These are phyloP conservation scores for Lippia alba DNA, from an alignment of 305 asterid species.

Conservation along the genomic window DNA sequence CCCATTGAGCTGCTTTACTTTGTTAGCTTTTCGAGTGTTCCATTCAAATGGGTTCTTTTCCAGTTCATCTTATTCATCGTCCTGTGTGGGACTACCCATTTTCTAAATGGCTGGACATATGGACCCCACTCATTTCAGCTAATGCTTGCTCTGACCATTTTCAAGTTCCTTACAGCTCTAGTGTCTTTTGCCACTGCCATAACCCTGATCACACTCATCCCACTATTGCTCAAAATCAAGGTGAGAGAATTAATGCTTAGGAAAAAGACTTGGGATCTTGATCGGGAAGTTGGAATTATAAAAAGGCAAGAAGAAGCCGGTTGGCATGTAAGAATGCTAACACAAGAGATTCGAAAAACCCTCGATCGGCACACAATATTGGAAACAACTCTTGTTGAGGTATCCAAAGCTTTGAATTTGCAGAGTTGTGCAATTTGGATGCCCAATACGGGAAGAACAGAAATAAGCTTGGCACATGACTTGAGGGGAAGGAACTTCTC, in stretches of 20 bases:
- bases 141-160: conserved; percentile 86
- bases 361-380: conserved; percentile 90
- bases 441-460: conserved; percentile 75
- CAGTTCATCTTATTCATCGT: conserved; percentile 90
- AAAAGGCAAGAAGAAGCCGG: conserved; percentile 86
- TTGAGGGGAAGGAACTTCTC: conserved; percentile 57
- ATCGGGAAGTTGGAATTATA: conserved; percentile 79
- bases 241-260: conserved; percentile 82
- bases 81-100: conserved; percentile 96
- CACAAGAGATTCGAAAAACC: conserved; percentile 92
- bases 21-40: conserved; percentile 84
- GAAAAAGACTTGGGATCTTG: conserved; percentile 95
- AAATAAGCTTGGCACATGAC: conserved; percentile 82
- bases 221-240: conserved; percentile 80
- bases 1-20: conserved; percentile 94
- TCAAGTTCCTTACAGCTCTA: conserved; percentile 87
- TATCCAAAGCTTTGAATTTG: conserved; percentile 81
- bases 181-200: conserved; percentile 97
- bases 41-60: conserved; percentile 95
- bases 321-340: conserved; percentile 94
- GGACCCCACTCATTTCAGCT: conserved; percentile 93
- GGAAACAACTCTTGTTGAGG: conserved; percentile 88
- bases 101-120: conserved; percentile 93
- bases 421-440: conserved; percentile 93
- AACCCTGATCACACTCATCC: conserved; percentile 81